Evolutionary conservation across 306 rosid species (phyloP).

Genomic region (Lathyrus oleraceus): DNA sequence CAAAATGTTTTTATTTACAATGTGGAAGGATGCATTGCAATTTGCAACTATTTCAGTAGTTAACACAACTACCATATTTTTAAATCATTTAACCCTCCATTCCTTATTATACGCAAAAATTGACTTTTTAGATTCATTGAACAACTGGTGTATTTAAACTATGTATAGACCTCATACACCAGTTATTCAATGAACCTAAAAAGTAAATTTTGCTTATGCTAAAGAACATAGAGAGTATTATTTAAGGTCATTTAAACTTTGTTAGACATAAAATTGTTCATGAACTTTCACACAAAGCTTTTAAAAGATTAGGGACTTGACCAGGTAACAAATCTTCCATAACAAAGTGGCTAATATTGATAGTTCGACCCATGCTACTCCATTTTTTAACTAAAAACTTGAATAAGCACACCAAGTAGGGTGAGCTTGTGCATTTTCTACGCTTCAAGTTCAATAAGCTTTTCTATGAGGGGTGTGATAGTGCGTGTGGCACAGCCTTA

Average conservation of each 20-base stretch:
- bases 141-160: no score
- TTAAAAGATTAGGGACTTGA: neutral
- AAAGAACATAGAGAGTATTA: neutral
- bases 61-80: slow-evolving; percentile 18
- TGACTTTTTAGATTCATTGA: no score
- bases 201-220: no score
- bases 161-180: no score
- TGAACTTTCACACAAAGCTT: slow-evolving; percentile 6
- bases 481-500: no score
- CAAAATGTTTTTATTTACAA: slow-evolving; percentile 19
- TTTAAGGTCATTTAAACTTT: slow-evolving; percentile 5
- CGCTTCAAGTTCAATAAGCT: neutral
- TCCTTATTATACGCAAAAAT: no score
- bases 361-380: neutral
- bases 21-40: slow-evolving; percentile 25
- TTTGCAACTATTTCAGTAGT: slow-evolving; percentile 20
- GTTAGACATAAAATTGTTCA: neutral
- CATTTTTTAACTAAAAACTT: neutral
- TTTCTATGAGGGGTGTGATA: neutral
- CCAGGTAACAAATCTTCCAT: neutral
- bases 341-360: neutral
- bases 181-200: no score
- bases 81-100: neutral
- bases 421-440: neutral
- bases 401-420: neutral